These are phyloP conservation scores for Acanthamoeba sp. DNA, from an alignment of 208 protist species.

Conservation along the genomic window DNA sequence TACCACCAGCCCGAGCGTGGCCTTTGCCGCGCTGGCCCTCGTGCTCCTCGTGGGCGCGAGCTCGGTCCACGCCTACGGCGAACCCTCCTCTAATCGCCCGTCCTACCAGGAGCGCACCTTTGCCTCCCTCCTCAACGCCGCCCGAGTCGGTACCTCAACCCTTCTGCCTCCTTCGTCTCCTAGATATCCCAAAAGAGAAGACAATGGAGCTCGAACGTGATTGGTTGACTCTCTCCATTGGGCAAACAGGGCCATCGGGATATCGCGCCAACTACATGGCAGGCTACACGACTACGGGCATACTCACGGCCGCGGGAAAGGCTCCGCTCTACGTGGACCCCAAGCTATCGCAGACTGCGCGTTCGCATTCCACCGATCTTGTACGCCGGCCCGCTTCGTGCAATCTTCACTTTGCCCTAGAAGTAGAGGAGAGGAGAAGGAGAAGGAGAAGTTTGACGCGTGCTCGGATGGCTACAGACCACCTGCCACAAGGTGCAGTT, in stretches of 20 bases:
- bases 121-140: background rate
- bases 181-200: too few relatives aligned
- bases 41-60: background rate
- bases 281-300: background rate
- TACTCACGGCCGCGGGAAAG: background rate
- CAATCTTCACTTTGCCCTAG: too few relatives aligned
- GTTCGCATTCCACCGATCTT: background rate
- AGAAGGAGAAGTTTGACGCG: too few relatives aligned
- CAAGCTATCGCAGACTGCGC: background rate
- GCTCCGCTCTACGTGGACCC: background rate
- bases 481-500: conserved; percentile 5
- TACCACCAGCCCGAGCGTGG: too few relatives aligned
- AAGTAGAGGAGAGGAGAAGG: too few relatives aligned
- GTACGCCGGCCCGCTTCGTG: too few relatives aligned
- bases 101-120: conserved; percentile 51
- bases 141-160: background rate
- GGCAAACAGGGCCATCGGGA: background rate
- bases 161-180: background rate
- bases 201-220: too few relatives aligned
- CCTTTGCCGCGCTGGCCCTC: background rate
- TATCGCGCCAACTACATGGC: conserved; percentile 6
- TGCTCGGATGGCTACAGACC: background rate
- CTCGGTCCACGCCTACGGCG: background rate
- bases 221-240: too few relatives aligned
- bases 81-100: background rate